Conservation (phyloP, 805 yeast species). For the Helenozyma rhizophorensis region DNA sequence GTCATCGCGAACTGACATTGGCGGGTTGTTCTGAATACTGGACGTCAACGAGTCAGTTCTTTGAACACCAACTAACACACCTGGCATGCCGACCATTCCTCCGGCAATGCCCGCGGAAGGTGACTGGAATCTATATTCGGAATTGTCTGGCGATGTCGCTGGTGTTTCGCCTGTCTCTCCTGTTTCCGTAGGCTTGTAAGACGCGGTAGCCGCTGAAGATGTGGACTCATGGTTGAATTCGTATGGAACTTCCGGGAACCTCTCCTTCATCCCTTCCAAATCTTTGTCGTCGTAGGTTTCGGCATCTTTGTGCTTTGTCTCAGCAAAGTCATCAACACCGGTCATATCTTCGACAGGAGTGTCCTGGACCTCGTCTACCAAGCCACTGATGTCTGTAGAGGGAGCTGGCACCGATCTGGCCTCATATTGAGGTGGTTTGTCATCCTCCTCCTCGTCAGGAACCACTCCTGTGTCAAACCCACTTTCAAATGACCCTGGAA, state of each 20-base stretch:
- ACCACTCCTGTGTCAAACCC: too few species aligned
- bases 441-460: too few species aligned
- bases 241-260: conserved; percentile 33
- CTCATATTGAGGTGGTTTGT: neutral
- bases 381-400: conserved; percentile 4
- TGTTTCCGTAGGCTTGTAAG: conserved; percentile 22
- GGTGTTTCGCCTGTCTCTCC: conserved; percentile 41
- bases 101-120: conserved; percentile 30
- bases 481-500: too few species aligned
- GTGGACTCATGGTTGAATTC: conserved; percentile 25
- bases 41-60: conserved; percentile 82
- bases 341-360: conserved; percentile 26
- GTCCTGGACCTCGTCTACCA: conserved; percentile 26
- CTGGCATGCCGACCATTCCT: conserved; percentile 41
- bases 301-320: conserved; percentile 17
- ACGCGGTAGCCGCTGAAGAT: conserved; percentile 31
- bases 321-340: conserved; percentile 25
- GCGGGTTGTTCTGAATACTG: conserved; percentile 88
- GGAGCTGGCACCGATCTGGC: neutral
- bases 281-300: conserved; percentile 13
- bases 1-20: conserved; percentile 83
- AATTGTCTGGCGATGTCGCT: conserved; percentile 43
- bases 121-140: conserved; percentile 44
- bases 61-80: conserved; percentile 44
- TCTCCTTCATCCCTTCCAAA: conserved; percentile 9